Evolutionary conservation across 192 early-diverging fungal genomes (phyloP).

Genomic region (Mortierella antarctica): DNA sequence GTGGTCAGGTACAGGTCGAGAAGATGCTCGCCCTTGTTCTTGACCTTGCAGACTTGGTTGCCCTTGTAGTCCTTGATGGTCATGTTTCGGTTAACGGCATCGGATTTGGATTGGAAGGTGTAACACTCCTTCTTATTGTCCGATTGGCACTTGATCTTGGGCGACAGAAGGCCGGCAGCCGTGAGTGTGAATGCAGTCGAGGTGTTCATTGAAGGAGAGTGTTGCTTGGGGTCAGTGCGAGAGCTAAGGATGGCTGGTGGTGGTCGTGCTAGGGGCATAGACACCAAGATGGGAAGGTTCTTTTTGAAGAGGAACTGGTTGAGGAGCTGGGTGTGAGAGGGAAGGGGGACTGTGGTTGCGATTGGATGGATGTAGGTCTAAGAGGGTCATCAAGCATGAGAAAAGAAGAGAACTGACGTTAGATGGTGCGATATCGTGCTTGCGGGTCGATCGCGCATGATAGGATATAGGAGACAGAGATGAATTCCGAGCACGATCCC

Average conservation of each 20-base stretch:
- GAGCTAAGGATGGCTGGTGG: conserved; percentile 20
- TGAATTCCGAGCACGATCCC: background rate
- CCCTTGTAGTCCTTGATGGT: conserved; percentile 36
- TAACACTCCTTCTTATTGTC: conserved; percentile 49
- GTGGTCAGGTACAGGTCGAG: conserved; percentile 50
- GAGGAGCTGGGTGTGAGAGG: conserved; percentile 1
- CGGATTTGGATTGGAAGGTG: conserved; percentile 47
- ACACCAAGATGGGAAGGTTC: conserved; percentile 7
- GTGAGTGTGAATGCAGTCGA: conserved; percentile 36
- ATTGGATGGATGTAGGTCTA: conserved; percentile 32
- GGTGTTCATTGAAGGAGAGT: conserved; percentile 26
- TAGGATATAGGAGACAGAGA: background rate
- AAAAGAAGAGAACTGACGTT: background rate
- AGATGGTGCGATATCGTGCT: conserved; percentile 2
- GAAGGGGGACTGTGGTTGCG: background rate
- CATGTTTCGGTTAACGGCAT: conserved; percentile 30
- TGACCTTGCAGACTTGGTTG: conserved; percentile 45
- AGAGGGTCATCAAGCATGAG: background rate
- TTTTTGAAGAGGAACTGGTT: conserved; percentile 21
- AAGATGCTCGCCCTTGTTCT: conserved; percentile 51
- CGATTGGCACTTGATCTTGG: conserved; percentile 45
- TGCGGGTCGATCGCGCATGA: background rate
- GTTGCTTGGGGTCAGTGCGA: conserved; percentile 17
- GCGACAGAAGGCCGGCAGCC: conserved; percentile 31
- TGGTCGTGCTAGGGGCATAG: conserved; percentile 25